Conservation (phyloP, 106 monocot genomes). For the Apostasia shenzhenica region DNA sequence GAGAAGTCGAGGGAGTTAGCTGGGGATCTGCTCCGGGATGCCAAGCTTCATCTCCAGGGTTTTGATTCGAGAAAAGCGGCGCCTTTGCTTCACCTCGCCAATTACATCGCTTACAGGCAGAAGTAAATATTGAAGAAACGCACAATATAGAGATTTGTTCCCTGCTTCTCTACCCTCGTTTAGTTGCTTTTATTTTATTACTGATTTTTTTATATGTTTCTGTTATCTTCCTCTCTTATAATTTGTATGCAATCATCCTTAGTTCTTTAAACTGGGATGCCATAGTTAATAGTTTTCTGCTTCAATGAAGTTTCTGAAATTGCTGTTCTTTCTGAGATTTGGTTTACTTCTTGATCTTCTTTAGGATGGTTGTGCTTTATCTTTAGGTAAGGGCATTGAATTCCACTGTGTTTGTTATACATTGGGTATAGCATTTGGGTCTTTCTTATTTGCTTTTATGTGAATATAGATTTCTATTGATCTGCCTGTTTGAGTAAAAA, state of each 20-base stretch:
- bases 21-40: constrained; percentile 52
- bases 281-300: not conserved
- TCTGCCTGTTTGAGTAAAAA: no score
- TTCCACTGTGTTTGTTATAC: no score
- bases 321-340: no score
- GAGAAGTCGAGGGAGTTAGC: constrained; percentile 69
- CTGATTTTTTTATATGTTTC: constrained; percentile 1
- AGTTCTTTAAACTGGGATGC: not conserved
- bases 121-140: constrained; percentile 14
- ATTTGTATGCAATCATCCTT: not conserved
- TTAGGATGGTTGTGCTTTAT: no score
- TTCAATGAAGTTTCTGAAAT: no score
- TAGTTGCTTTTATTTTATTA: not conserved
- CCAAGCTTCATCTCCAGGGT: constrained; percentile 41
- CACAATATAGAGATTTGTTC: not conserved
- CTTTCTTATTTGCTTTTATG: no score
- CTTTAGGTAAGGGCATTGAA: no score
- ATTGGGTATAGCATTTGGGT: no score
- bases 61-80: constrained; percentile 59
- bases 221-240: not conserved
- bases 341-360: no score
- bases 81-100: constrained; percentile 57
- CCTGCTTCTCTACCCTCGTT: not conserved
- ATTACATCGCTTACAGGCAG: constrained; percentile 73
- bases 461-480: no score